These are phyloP conservation scores for Apiosordaria backusii DNA, from an alignment of 495 filamentous ascomycete genomes.

Conservation along the genomic window DNA sequence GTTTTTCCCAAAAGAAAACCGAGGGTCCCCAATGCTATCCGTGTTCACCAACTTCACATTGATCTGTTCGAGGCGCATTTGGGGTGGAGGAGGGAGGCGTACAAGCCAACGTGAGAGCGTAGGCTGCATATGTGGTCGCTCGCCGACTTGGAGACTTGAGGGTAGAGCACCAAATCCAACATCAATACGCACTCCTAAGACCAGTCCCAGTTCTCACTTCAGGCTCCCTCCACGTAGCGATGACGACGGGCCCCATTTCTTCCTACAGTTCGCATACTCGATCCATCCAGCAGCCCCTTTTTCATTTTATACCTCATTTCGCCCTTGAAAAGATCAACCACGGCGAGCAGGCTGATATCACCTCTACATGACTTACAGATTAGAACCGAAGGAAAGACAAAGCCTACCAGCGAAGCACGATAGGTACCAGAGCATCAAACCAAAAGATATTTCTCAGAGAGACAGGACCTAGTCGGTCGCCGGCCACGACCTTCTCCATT, in stretches of 20 bases:
- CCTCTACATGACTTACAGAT: no score
- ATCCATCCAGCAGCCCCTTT: background rate
- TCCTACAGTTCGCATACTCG: background rate
- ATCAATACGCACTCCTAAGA: background rate
- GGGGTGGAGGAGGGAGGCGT: background rate
- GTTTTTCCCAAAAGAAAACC: constrained; percentile 13
- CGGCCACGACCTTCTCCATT: no score
- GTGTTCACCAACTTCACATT: constrained; percentile 17
- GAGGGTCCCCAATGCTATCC: constrained; percentile 19
- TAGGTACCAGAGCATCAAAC: no score
- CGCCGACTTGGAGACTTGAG: background rate
- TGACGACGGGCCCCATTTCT: background rate
- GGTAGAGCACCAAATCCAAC: background rate
- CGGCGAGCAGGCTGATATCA: no score
- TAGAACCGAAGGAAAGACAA: no score
- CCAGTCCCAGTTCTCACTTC: background rate
- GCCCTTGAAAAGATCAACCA: no score
- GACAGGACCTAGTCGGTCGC: no score
- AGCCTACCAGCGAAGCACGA: no score
- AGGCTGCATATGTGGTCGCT: background rate
- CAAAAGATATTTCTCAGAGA: no score
- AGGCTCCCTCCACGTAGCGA: background rate
- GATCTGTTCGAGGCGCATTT: background rate
- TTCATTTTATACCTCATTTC: background rate
- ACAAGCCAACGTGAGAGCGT: background rate